A percentile compares a stretch with the other conserved stretches of the same genome.
phyloP scores from a whole-genome alignment of 2,329 filamentous ascomycete genomes.

The Exophiala lecanii-corni region DNA sequence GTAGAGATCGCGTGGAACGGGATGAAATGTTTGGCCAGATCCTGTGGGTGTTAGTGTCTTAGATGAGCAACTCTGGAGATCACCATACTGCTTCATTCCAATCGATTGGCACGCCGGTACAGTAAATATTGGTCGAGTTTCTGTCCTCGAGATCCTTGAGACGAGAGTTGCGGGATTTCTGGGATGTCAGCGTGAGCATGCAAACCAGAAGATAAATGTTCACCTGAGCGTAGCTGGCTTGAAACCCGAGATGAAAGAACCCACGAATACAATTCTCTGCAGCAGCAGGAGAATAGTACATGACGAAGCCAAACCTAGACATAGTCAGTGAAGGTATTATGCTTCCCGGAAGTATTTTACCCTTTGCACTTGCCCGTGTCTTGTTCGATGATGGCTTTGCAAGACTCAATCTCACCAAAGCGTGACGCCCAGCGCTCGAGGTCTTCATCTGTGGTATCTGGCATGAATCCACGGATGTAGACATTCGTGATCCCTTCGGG shows the following conservation, averaged over 20 bases:
- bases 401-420: slow-evolving; percentile 91
- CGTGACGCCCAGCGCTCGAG: slow-evolving; percentile 75
- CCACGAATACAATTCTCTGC: slow-evolving; percentile 95
- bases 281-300: slow-evolving; percentile 80
- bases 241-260: slow-evolving; percentile 90
- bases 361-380: slow-evolving; percentile 93
- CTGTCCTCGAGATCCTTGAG: slow-evolving; percentile 94
- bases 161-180: slow-evolving; percentile 98
- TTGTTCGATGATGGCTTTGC: slow-evolving; percentile 97
- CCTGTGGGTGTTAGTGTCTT: slow-evolving; percentile 46
- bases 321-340: slow-evolving; percentile 7
- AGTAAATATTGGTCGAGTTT: slow-evolving; percentile 89
- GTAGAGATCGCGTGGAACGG: slow-evolving; percentile 72
- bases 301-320: slow-evolving; percentile 89
- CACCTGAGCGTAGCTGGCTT: slow-evolving; percentile 94
- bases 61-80: neutral
- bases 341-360: slow-evolving; percentile 48
- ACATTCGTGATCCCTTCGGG: slow-evolving; percentile 94
- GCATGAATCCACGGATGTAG: slow-evolving; percentile 93
- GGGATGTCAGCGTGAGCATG: slow-evolving; percentile 29
- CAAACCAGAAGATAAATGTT: slow-evolving; percentile 21
- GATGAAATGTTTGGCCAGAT: slow-evolving; percentile 62
- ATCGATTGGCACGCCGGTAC: slow-evolving; percentile 89
- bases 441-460: slow-evolving; percentile 90
- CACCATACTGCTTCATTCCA: slow-evolving; percentile 79